Conservation (phyloP, 1,284 basidiomycete genomes). For the Tausonia pullulans region DNA sequence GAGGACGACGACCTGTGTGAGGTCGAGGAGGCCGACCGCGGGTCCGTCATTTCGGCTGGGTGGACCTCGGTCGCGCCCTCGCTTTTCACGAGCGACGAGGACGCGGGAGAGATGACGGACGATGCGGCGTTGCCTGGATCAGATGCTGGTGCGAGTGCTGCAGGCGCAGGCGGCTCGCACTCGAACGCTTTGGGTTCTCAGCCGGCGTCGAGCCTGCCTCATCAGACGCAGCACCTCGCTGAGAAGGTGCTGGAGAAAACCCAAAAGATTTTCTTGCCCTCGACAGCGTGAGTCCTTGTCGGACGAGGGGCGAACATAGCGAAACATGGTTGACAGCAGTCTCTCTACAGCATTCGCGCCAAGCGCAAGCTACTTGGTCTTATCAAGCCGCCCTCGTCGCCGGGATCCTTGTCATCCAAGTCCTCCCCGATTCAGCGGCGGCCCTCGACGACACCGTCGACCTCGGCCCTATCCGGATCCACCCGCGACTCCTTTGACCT, state of each 20-base stretch:
- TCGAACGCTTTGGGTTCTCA: slow-evolving; percentile 12
- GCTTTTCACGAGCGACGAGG: slow-evolving; percentile 21
- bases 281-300: slow-evolving; percentile 9
- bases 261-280: slow-evolving; percentile 17
- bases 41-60: slow-evolving; percentile 28
- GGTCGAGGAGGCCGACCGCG: slow-evolving; percentile 20
- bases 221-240: slow-evolving; percentile 8
- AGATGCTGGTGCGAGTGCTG: neutral
- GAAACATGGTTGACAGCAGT: too few relatives aligned
- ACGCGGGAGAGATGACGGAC: slow-evolving; percentile 20
- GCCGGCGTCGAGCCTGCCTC: neutral
- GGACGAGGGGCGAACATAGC: too few relatives aligned
- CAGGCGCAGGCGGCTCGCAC: neutral
- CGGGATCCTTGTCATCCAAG: neutral
- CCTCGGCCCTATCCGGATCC: neutral
- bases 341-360: slow-evolving; percentile 15
- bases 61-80: slow-evolving; percentile 23
- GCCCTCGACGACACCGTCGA: neutral
- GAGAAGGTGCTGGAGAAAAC: slow-evolving; percentile 7
- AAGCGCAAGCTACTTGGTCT: slow-evolving; percentile 18
- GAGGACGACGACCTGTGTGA: slow-evolving; percentile 18
- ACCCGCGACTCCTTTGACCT: slow-evolving; percentile 5
- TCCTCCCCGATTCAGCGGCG: neutral
- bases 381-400: slow-evolving; percentile 16
- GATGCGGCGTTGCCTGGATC: slow-evolving; percentile 10